Conservation (phyloP, 2,329 filamentous ascomycete species). For the Purpureocillium takamizusanense region DNA sequence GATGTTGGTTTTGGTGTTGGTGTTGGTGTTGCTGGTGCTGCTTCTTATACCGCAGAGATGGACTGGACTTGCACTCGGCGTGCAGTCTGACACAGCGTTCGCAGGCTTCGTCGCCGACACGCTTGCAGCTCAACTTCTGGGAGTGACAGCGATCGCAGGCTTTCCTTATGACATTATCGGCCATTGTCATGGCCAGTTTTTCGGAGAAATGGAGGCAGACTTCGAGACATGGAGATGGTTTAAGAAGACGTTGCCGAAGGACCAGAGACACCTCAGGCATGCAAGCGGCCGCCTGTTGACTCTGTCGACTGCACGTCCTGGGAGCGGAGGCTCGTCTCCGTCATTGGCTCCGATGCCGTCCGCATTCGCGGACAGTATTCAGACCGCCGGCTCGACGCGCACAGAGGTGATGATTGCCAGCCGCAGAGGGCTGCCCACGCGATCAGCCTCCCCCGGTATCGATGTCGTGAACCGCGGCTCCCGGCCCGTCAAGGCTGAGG, state of each 20-base stretch:
- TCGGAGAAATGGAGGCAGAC: constrained; percentile 10
- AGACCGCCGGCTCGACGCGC: constrained; percentile 6
- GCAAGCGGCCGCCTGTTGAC: constrained; percentile 5
- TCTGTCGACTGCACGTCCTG: neutral
- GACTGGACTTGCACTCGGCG: constrained; percentile 33
- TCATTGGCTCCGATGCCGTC: constrained; percentile 6
- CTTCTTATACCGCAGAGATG: constrained; percentile 29
- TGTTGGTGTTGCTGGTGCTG: constrained; percentile 17
- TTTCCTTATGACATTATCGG: constrained; percentile 29
- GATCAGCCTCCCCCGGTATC: neutral
- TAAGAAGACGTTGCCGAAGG: constrained; percentile 15
- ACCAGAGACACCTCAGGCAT: constrained; percentile 6
- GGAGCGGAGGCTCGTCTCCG: constrained; percentile 3
- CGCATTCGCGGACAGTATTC: constrained; percentile 3
- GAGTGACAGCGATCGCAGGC: constrained; percentile 38
- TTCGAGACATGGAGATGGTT: constrained; percentile 19
- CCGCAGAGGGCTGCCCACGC: neutral
- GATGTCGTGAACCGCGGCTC: neutral
- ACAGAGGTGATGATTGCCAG: neutral
- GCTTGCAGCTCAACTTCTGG: constrained; percentile 37
- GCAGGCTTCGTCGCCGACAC: constrained; percentile 28
- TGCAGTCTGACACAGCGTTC: constrained; percentile 32
- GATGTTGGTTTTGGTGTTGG: constrained; percentile 11
- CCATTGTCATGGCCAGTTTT: constrained; percentile 22
- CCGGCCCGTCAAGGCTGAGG: too few species aligned